Percentiles rank a stretch among this genome's conserved stretches.
Conservation (phyloP, 2,329 filamentous ascomycete genomes). For the Hypoxylon sp. region DNA sequence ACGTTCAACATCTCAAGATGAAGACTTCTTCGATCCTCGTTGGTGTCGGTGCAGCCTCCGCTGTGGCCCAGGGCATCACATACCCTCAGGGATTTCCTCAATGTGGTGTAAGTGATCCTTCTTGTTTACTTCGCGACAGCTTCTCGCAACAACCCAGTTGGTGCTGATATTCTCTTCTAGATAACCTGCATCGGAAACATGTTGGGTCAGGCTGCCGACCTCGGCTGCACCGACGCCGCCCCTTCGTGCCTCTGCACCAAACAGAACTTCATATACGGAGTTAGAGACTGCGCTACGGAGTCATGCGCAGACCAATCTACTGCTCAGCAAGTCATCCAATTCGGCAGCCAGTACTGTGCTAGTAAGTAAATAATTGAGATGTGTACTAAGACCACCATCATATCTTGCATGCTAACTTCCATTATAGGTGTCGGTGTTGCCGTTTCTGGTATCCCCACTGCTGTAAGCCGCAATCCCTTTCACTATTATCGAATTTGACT, state of each 20-base stretch:
- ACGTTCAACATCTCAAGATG: slow-evolving; percentile 58
- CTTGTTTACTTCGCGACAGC: background rate
- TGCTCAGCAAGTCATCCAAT: slow-evolving; percentile 46
- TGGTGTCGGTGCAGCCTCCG: slow-evolving; percentile 57
- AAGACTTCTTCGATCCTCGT: slow-evolving; percentile 62
- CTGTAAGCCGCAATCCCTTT: slow-evolving; percentile 18
- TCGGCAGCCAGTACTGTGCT: slow-evolving; percentile 49
- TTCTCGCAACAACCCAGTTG: background rate
- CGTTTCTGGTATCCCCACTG: slow-evolving; percentile 32
- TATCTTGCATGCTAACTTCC: slow-evolving; percentile 10
- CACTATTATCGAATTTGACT: background rate
- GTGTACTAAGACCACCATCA: background rate
- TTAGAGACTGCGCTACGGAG: slow-evolving; percentile 52
- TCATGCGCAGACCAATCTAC: slow-evolving; percentile 39
- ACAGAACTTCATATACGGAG: slow-evolving; percentile 56
- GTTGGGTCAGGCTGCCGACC: slow-evolving; percentile 58
- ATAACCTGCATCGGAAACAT: slow-evolving; percentile 65
- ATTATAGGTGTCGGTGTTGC: slow-evolving; percentile 43
- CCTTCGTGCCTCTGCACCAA: slow-evolving; percentile 58
- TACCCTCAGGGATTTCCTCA: slow-evolving; percentile 57
- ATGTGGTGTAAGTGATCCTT: slow-evolving; percentile 64
- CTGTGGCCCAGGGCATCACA: slow-evolving; percentile 56
- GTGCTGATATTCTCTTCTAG: slow-evolving; percentile 50
- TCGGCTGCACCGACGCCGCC: slow-evolving; percentile 59
- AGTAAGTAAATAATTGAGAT: slow-evolving; percentile 39